Percentiles rank a stretch among this genome's conserved stretches.
Evolutionary conservation across 306 rosid genomes (phyloP).

Genomic region (Fragaria ananassa): DNA sequence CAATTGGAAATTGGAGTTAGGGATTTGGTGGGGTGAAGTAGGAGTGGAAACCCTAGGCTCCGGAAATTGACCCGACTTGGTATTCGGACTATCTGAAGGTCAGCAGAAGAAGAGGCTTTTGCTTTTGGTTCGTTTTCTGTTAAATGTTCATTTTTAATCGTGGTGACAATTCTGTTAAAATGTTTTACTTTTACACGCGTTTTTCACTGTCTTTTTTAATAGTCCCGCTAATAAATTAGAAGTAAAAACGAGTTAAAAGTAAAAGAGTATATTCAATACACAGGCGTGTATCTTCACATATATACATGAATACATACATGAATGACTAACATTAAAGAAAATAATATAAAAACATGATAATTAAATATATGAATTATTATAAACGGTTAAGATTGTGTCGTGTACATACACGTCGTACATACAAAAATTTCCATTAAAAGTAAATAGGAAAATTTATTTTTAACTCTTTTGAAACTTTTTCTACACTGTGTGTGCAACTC

Average conservation of each 20-base stretch:
- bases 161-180: not conserved
- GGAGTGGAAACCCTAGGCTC: slow-evolving; percentile 2
- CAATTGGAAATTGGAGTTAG: not conserved
- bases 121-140: not conserved
- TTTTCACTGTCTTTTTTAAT: not conserved
- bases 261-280: too few species aligned
- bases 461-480: too few species aligned
- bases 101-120: not conserved
- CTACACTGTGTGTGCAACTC: too few species aligned
- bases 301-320: too few species aligned
- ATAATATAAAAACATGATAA: too few species aligned
- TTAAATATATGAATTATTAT: too few species aligned
- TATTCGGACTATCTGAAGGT: not conserved
- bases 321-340: too few species aligned
- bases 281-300: too few species aligned
- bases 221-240: not conserved
- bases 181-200: not conserved
- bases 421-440: too few species aligned
- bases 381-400: too few species aligned
- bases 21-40: not conserved
- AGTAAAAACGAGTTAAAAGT: not conserved
- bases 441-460: too few species aligned
- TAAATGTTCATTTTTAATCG: not conserved
- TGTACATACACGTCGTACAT: too few species aligned
- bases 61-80: not conserved